Evolutionary conservation across 179 eudicot genomes (phyloP).

Genomic region (Gypsophila paniculata): DNA sequence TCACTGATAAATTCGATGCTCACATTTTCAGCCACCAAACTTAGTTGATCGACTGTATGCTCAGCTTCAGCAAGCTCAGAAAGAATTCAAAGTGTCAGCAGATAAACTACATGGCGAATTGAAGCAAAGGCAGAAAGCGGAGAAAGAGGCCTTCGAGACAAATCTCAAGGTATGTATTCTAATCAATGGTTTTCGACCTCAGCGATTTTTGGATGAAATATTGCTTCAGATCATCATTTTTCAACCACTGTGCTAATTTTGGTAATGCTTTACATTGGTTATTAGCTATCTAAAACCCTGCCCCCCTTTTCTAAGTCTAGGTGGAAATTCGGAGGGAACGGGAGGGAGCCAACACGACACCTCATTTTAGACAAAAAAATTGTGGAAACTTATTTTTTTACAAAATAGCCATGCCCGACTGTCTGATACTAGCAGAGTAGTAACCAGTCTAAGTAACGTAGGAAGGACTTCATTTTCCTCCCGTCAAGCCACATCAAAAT

Average conservation of each 20-base stretch:
- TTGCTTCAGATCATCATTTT: background rate
- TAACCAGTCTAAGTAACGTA: no score
- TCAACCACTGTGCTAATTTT: background rate
- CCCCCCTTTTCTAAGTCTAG: no score
- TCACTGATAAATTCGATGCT: background rate
- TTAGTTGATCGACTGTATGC: slow-evolving; percentile 41
- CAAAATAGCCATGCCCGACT: no score
- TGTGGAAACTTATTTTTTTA: no score
- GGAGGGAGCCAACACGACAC: no score
- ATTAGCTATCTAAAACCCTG: no score
- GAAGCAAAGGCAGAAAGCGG: slow-evolving; percentile 53
- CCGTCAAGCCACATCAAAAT: no score
- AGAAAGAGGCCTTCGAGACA: slow-evolving; percentile 60
- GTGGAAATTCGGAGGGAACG: background rate
- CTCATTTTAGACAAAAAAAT: no score
- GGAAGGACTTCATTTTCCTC: no score
- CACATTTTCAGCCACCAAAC: slow-evolving; percentile 23
- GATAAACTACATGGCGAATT: slow-evolving; percentile 60
- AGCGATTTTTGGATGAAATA: background rate
- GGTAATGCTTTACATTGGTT: background rate
- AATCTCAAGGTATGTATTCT: slow-evolving; percentile 39
- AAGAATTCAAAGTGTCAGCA: slow-evolving; percentile 48
- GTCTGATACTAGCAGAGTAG: no score
- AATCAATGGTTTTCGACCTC: background rate
- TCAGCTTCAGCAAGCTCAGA: slow-evolving; percentile 50